Percentiles rank a stretch among this genome's conserved stretches.
Conservation (phyloP, 108 stramenopile species). For the Ochromonas danica region DNA sequence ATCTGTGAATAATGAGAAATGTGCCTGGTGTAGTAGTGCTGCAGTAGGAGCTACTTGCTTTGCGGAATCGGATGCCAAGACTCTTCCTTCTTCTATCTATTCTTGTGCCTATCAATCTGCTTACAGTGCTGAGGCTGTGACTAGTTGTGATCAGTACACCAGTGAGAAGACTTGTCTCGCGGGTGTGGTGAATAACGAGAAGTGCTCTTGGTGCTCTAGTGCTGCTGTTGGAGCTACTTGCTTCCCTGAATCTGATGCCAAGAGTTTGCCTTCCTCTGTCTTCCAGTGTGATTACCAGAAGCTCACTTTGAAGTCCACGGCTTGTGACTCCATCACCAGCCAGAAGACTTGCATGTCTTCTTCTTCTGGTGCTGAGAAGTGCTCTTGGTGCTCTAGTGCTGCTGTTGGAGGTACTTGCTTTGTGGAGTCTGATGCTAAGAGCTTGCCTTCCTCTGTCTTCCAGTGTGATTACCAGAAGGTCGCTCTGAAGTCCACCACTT, state of each 20-base stretch:
- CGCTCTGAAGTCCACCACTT: not conserved
- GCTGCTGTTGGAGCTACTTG: constrained; percentile 22
- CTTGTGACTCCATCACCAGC: constrained; percentile 8
- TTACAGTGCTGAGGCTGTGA: not conserved
- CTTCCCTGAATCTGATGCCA: constrained; percentile 25
- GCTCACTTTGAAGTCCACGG: not conserved
- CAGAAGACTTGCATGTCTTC: constrained; percentile 19
- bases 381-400: constrained; percentile 23
- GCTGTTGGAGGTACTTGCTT: constrained; percentile 24
- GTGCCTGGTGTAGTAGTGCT: constrained; percentile 15
- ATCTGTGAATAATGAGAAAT: not conserved
- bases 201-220: constrained; percentile 28
- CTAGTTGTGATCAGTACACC: not conserved
- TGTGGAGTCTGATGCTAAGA: constrained; percentile 17
- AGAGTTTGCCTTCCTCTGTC: constrained; percentile 18
- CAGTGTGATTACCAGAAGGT: constrained; percentile 11
- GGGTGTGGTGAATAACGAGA: not conserved
- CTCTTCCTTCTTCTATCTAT: constrained; percentile 15
- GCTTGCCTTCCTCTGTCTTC: constrained; percentile 8
- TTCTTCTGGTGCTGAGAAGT: not conserved
- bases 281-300: constrained; percentile 10
- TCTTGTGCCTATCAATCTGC: not conserved
- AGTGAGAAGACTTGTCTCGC: not conserved
- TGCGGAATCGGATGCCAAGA: constrained; percentile 11
- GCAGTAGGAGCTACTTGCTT: constrained; percentile 21